Base-by-base conservation (phyloP, 352 stramenopile species). In the Pythium myriotylum region DNA sequence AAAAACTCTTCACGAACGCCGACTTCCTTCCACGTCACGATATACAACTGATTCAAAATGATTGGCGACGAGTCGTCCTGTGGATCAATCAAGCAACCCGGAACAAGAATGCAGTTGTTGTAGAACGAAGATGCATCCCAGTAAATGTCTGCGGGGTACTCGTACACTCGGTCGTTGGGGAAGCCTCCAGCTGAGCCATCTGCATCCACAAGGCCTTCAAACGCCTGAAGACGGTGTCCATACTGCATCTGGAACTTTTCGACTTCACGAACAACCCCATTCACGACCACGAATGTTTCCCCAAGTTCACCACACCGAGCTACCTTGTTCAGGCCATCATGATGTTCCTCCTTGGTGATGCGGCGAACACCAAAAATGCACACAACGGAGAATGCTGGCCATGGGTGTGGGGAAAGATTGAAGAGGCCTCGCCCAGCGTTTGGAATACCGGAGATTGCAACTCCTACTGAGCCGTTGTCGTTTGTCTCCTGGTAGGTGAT, bases 41-140 rank as follows among this genome's bases (percentile, higher is more conserved):
- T 91, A 62, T 95, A 95, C 14, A 95, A 68, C 67, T 95, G 86
- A 57, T 94, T 87, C 59, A 95, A 63, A 33, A 88, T 67, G 56
- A 95, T 95, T 13, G 84, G 73, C 48, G 79, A 88, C 54, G 75
- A 87, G 39, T 86, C 79, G 54, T 95, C 84, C 42, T 90, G 72
- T 9, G 86, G 83, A 52, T 92, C 84, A 39, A 95, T 84, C 43
- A 92, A 63, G 51, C 86, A 95, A 14, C 86, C 86, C 0, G 86
- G 86, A 23, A 93, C 85, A n/a, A 95, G 76, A 63, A 95, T 95
- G 70, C 84, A 93, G 56, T 95, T 95, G 76, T 95, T 95, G 73
- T 95, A 92, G 40, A 95, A 95, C 39, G 82, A 84, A 7, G 82
- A 92, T 2, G 86, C 84, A 48, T 95, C 86, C 86, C 86, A 95